Evolutionary conservation across 306 rosid genomes (phyloP).

Genomic region (Cucurbita ficifolia): DNA sequence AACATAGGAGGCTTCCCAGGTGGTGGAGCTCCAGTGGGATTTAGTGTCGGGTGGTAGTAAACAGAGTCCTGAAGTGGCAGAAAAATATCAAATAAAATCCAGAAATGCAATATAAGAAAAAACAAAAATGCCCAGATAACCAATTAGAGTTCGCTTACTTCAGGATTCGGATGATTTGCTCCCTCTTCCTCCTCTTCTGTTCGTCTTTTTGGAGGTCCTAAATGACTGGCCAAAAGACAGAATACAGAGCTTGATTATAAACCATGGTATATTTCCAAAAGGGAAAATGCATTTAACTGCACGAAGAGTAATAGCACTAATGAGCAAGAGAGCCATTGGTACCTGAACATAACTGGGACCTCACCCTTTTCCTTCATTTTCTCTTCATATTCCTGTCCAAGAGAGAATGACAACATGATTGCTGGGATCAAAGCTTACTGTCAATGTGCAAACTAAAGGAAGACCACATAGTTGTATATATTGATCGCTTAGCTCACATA

Average conservation of each 20-base stretch:
- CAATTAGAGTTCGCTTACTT: constrained; percentile 29
- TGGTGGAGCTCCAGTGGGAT: constrained; percentile 99
- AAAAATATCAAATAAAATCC: neutral
- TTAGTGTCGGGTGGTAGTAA: constrained; percentile 57
- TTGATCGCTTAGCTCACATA: neutral
- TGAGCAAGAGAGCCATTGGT: constrained; percentile 2
- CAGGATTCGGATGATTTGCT: constrained; percentile 76
- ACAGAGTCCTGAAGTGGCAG: constrained; percentile 13
- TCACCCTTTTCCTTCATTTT: constrained; percentile 92
- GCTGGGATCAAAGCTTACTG: neutral
- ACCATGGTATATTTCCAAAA: constrained; percentile 5
- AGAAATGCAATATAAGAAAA: neutral
- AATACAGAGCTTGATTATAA: constrained; percentile 16
- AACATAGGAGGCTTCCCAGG: constrained; percentile 99
- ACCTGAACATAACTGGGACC: constrained; percentile 98
- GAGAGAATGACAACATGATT: constrained; percentile 14
- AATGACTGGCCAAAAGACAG: constrained; percentile 54
- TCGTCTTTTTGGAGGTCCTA: constrained; percentile 85
- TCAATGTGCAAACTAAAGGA: neutral
- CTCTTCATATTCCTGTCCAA: constrained; percentile 75
- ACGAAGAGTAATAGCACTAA: neutral
- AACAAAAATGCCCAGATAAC: neutral
- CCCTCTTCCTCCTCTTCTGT: constrained; percentile 96
- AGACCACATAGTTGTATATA: neutral
- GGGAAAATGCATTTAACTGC: neutral